These are phyloP conservation scores for Pedinophyceae sp. DNA, from an alignment of 139 green algal species.

Conservation along the genomic window DNA sequence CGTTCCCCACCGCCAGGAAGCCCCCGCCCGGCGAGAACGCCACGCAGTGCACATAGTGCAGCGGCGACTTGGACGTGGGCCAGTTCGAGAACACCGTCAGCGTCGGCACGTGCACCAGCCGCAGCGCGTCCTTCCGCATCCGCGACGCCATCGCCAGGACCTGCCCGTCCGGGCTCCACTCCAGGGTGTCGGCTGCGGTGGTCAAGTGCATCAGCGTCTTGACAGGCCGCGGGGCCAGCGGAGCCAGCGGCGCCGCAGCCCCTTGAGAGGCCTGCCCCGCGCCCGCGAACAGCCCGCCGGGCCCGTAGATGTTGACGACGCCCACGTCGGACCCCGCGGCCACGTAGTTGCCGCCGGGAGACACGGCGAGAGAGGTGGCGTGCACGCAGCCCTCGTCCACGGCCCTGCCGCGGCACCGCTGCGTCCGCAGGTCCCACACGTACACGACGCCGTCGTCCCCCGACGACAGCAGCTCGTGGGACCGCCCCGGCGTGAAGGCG, in stretches of 20 bases:
- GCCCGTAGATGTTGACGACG: constrained; percentile 81
- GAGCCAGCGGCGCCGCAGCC: not conserved
- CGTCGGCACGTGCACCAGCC: constrained; percentile 69
- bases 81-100: constrained; percentile 83
- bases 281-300: not conserved
- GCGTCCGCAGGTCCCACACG: constrained; percentile 79
- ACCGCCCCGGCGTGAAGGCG: constrained; percentile 51
- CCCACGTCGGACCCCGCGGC: constrained; percentile 39
- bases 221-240: not conserved
- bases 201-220: constrained; percentile 64
- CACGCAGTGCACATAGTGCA: constrained; percentile 71
- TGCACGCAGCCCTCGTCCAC: constrained; percentile 52
- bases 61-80: constrained; percentile 60
- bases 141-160: constrained; percentile 62
- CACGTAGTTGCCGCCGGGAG: constrained; percentile 31
- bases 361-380: constrained; percentile 36
- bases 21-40: constrained; percentile 70
- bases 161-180: constrained; percentile 61
- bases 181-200: constrained; percentile 61
- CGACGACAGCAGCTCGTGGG: constrained; percentile 44
- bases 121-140: constrained; percentile 69
- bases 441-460: constrained; percentile 69
- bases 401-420: constrained; percentile 45
- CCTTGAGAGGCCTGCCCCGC: not conserved
- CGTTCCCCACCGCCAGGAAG: constrained; percentile 77